A percentile compares a stretch with the other conserved stretches of the same genome.
Conservation (phyloP, 2,329 filamentous ascomycete species). For the Ophiosphaerella herpotricha region DNA sequence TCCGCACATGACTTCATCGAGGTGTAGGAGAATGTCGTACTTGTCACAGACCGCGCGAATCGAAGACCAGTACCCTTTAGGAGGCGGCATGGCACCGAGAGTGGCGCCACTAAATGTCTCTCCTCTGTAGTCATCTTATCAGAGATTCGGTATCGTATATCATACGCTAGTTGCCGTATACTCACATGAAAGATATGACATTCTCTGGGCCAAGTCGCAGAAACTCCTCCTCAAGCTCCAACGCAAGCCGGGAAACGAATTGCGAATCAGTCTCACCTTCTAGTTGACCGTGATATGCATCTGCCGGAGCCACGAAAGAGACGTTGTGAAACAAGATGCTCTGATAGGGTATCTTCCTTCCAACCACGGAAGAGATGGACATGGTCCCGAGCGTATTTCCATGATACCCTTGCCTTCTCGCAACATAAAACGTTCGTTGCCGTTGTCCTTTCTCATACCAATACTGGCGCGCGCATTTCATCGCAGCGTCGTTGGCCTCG, state of each 20-base stretch:
- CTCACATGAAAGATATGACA: conserved; percentile 50
- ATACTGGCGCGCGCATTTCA: conserved; percentile 50
- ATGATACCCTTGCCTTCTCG: conserved; percentile 67
- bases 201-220: conserved; percentile 52
- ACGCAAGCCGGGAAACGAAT: conserved; percentile 64
- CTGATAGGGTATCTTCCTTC: conserved; percentile 64
- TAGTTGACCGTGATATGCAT: conserved; percentile 62
- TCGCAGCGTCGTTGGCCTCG: no score
- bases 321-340: conserved; percentile 61
- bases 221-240: conserved; percentile 71
- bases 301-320: conserved; percentile 68
- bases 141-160: no score
- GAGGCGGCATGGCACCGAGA: conserved; percentile 57
- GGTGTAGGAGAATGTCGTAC: not conserved
- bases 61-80: conserved; percentile 60
- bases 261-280: conserved; percentile 58
- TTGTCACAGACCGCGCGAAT: conserved; percentile 60
- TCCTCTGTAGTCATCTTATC: conserved; percentile 25
- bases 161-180: no score
- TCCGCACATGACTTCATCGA: no score
- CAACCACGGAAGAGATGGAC: conserved; percentile 63
- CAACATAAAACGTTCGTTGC: conserved; percentile 64
- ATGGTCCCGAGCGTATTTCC: conserved; percentile 71
- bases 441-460: conserved; percentile 56
- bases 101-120: conserved; percentile 8